phyloP scores from a whole-genome alignment of 164 flowering plant species.

The Annona cherimola region DNA sequence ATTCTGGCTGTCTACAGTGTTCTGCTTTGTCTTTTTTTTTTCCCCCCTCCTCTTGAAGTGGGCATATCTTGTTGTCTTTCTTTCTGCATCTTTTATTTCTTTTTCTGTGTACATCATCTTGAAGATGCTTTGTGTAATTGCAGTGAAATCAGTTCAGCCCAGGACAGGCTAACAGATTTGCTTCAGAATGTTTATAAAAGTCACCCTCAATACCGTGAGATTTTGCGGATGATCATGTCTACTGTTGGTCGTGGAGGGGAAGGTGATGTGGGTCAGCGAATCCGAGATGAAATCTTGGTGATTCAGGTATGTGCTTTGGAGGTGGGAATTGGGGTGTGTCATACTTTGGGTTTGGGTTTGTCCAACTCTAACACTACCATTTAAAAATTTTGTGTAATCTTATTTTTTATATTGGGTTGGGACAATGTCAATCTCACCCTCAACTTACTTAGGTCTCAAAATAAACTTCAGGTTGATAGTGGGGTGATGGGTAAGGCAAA shows the following conservation, averaged over 20 bases:
- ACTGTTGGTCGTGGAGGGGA: slow-evolving; percentile 99
- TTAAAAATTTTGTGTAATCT: no score
- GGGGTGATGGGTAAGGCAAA: no score
- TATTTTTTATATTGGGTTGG: no score
- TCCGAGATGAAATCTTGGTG: slow-evolving; percentile 94
- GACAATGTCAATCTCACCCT: no score
- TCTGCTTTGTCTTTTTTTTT: background rate
- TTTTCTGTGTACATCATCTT: background rate
- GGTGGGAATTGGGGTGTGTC: background rate
- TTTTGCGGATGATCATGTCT: slow-evolving; percentile 82
- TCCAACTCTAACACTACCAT: no score
- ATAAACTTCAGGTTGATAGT: no score
- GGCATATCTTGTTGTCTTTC: background rate
- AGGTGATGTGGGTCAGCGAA: slow-evolving; percentile 98
- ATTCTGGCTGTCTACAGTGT: background rate
- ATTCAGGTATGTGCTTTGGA: slow-evolving; percentile 54
- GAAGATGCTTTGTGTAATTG: slow-evolving; percentile 1
- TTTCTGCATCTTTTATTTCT: background rate
- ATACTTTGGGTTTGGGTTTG: background rate
- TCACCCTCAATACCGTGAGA: slow-evolving; percentile 65
- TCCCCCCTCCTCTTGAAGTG: background rate
- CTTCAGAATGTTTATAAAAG: slow-evolving; percentile 61
- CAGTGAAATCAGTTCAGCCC: slow-evolving; percentile 98
- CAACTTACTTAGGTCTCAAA: no score
- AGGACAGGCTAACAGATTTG: slow-evolving; percentile 84